Evolutionary conservation across 148 eudicot genomes (phyloP).

Genomic region (Oxyria digyna): DNA sequence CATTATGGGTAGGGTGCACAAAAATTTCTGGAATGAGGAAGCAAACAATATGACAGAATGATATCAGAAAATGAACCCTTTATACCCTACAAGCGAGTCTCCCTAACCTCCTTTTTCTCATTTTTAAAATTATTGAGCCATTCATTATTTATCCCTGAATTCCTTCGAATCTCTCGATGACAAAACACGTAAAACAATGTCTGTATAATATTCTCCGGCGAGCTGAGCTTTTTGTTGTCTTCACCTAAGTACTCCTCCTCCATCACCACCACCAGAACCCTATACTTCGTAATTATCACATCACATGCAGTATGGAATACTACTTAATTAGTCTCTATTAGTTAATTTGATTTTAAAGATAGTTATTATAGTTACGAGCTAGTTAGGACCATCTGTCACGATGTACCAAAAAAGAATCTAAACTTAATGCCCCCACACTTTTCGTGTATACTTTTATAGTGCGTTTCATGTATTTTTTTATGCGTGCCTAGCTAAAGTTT

Average conservation of each 20-base stretch:
- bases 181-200: no score
- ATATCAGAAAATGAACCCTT: not conserved
- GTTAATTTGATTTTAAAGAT: not conserved
- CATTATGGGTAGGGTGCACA: not conserved
- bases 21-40: not conserved
- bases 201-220: slow-evolving; percentile 6
- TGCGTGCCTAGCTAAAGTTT: no score
- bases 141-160: not conserved
- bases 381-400: not conserved
- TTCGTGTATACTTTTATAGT: not conserved
- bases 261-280: not conserved
- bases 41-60: not conserved
- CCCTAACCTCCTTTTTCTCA: not conserved
- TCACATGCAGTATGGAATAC: not conserved
- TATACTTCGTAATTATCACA: not conserved
- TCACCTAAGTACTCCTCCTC: no score
- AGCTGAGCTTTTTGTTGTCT: not conserved
- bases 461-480: not conserved
- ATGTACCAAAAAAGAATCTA: not conserved
- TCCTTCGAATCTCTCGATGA: not conserved
- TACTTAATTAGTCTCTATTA: not conserved
- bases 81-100: not conserved
- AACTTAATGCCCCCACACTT: not conserved
- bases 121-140: not conserved
- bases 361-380: not conserved